These are phyloP conservation scores for Myrica gale DNA, from an alignment of 306 rosid genomes.

Conservation along the genomic window DNA sequence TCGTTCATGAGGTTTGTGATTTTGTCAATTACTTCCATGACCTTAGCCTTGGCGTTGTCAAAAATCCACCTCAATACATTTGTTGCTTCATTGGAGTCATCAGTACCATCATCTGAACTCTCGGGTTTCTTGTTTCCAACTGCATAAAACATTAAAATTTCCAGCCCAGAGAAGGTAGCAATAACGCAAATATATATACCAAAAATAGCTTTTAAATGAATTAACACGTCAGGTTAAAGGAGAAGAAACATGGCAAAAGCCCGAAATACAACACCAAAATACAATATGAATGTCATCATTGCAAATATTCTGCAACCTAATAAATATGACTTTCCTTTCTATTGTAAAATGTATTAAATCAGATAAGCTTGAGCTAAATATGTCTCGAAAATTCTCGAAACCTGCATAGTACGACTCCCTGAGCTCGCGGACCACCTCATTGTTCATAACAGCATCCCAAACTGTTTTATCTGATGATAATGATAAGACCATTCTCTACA, in stretches of 20 bases:
- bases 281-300: not conserved
- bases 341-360: not conserved
- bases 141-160: slow-evolving; percentile 17
- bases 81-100: slow-evolving; percentile 28
- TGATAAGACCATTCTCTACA: slow-evolving; percentile 72
- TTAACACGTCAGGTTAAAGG: not conserved
- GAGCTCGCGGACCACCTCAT: slow-evolving; percentile 65
- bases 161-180: not conserved
- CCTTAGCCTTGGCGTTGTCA: slow-evolving; percentile 33
- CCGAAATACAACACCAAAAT: not conserved
- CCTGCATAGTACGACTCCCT: slow-evolving; percentile 53
- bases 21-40: slow-evolving; percentile 47
- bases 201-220: too few species aligned
- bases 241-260: not conserved
- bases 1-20: slow-evolving; percentile 42
- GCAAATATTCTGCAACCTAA: not conserved
- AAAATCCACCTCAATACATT: slow-evolving; percentile 44
- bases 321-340: not conserved
- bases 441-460: slow-evolving; percentile 81
- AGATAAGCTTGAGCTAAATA: not conserved
- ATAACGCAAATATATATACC: not conserved
- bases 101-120: slow-evolving; percentile 21
- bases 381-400: slow-evolving; percentile 21
- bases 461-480: slow-evolving; percentile 66
- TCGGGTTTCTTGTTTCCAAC: slow-evolving; percentile 28